Evolutionary conservation across 1,139 yeast species (phyloP).

Genomic region (Zhuliangozyma parablackwelliae): DNA sequence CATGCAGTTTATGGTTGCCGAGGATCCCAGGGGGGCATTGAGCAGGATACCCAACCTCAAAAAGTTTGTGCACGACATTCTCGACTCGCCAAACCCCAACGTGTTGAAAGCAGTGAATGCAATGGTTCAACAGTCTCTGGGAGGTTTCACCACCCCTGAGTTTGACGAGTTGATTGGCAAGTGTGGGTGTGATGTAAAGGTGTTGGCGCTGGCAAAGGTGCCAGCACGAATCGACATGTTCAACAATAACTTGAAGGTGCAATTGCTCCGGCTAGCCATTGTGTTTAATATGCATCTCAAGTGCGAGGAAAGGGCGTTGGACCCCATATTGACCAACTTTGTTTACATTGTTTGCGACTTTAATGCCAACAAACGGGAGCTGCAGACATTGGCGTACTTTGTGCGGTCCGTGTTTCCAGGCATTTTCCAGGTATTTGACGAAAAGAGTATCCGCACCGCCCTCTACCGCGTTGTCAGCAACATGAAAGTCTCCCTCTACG

Average conservation of each 20-base stretch:
- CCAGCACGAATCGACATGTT: constrained; percentile 11
- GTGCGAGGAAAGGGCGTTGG: not conserved
- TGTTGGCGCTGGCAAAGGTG: not conserved
- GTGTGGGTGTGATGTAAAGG: constrained; percentile 1
- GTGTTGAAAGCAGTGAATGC: constrained; percentile 1
- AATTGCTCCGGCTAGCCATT: constrained; percentile 10
- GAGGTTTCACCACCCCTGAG: not conserved
- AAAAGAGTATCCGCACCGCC: no score
- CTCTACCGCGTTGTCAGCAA: no score
- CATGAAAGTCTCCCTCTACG: no score
- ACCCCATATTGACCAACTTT: constrained; percentile 5
- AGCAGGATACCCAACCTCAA: not conserved
- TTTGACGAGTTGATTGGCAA: not conserved
- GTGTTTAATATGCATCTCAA: constrained; percentile 6
- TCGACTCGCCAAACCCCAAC: constrained; percentile 3
- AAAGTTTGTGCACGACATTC: constrained; percentile 1
- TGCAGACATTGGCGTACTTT: constrained; percentile 8
- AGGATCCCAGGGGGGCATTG: constrained; percentile 2
- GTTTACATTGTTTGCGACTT: constrained; percentile 15
- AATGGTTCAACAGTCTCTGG: not conserved
- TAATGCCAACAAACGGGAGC: constrained; percentile 11
- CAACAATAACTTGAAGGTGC: constrained; percentile 7
- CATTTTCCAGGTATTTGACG: not conserved
- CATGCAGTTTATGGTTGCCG: constrained; percentile 1
- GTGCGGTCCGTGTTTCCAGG: constrained; percentile 4